Evolutionary conservation across 73 alveolate species (phyloP), one percentile per base, ranked within the genome.

Genomic region (Vitrella brassicaformis): DNA sequence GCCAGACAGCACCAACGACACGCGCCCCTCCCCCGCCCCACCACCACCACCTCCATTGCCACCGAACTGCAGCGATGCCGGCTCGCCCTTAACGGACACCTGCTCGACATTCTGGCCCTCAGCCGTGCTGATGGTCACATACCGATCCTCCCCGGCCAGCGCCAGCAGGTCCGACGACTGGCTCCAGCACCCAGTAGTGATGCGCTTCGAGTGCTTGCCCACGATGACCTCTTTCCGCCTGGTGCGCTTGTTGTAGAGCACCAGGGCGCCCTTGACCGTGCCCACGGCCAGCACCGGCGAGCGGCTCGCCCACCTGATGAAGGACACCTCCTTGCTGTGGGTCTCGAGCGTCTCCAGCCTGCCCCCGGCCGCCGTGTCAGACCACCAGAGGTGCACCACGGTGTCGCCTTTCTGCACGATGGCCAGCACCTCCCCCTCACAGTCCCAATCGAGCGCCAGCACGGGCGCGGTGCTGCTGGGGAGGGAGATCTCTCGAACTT

Each of bases 121-220:
- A 68, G 79, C 72, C 32, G 93, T 95, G 9, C 97, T 88, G 30
- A 94, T 93, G 71, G 98, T 95, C 47, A 95, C 74, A 28, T 92
- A 84, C 71, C 94, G 93, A 31, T 93, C 97, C 75, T 89, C 97
- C 71, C 97, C 96, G 32, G 96, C 94, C 47, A 98, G 89, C 27
- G 93, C 92, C 45, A 93, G 68, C 25, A 29, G 74, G 28, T 28
- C 47, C 32, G 27, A 31, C n/a, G n/a, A n/a, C 67, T 28, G 4
- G 1, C 9, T 85, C 98, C 99, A 91, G 81, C 90, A 97, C 8
- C 98, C 99, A 8, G 94, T 71, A 0, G 88, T 81, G 56, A 96
- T 93, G 84, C 81, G 87, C 84, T 94, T 95, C 31, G 98, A 90
- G 85, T 96, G 99, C 86, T 94, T 95, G 80, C 97, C 97, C 86